Evolutionary conservation across 2,329 filamentous ascomycete species (phyloP), one percentile per base, ranked within the genome.

Genomic region (Byssoonygena ceratinophila): DNA sequence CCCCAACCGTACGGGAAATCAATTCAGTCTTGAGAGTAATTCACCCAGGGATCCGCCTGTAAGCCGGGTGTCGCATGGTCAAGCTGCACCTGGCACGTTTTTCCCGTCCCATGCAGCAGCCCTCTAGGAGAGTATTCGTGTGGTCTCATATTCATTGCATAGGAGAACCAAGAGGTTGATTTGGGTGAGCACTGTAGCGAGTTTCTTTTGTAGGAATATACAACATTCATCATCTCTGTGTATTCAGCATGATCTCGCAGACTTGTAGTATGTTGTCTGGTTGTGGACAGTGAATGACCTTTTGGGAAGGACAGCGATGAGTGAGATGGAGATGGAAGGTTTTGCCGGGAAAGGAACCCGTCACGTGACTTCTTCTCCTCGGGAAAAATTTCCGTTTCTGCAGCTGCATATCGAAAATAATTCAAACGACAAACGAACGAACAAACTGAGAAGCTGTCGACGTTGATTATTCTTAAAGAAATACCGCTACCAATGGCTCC

Each of bases 341-440:
- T 14, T 45, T 45, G 49, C 49, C 49, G 49, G 23, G 29, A 1
- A 23, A 1, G 1, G 2, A 5, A 4, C 12, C 5, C 18, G n/a
- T 36, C 48, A 51, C 48, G 49, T 51, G 49, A 45, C 20, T 14
- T 6, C 1, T 3, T 3, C n/a, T 23, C 2, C 27, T 43, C 49
- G 49, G 29, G 49, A 51, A 51, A 51, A 51, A 45, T n/a, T 51
- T 51, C 49, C 31, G 12, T 51, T 37, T 29, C 25, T 7, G 40
- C 49, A 51, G 12, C 25, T 3, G 9, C 36, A 22, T 27, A 44
- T 45, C n/a, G 45, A 51, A 39, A 51, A 50, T 31, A 50, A 34
- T 43, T 32, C 9, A 18, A 31, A 20, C n/a, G n/a, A n/a, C n/a
- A n/a, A n/a, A n/a, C n/a, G n/a, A n/a, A n/a, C n/a, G n/a, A n/a